Conservation (phyloP, 164 flowering plant genomes). For the Tetrastigma voinierianum region DNA sequence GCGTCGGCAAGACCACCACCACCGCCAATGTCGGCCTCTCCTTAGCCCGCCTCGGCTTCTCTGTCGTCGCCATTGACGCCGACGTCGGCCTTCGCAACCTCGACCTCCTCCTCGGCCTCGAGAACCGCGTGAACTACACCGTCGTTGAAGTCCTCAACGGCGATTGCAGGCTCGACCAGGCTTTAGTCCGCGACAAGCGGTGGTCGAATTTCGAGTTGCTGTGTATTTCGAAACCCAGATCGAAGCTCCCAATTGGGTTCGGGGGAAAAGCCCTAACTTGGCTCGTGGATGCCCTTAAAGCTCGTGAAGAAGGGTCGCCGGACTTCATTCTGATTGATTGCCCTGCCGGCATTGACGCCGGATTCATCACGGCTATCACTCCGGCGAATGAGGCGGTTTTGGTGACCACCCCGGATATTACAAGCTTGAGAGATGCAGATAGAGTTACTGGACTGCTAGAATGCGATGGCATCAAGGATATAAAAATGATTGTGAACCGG, state of each 20-base stretch:
- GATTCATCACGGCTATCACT: slow-evolving; percentile 92
- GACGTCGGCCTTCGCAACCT: slow-evolving; percentile 96
- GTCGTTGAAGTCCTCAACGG: slow-evolving; percentile 91
- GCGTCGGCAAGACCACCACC: slow-evolving; percentile 97
- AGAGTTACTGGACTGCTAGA: slow-evolving; percentile 89
- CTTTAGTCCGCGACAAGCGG: slow-evolving; percentile 82
- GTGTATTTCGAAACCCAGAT: slow-evolving; percentile 92
- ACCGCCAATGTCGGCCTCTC: slow-evolving; percentile 94
- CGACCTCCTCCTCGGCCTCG: slow-evolving; percentile 90
- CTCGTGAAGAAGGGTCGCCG: slow-evolving; percentile 63
- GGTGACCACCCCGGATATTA: slow-evolving; percentile 93
- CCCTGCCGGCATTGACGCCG: slow-evolving; percentile 98
- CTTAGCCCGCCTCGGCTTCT: slow-evolving; percentile 88
- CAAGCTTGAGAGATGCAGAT: slow-evolving; percentile 87
- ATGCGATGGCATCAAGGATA: slow-evolving; percentile 95
- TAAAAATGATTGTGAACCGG: slow-evolving; percentile 96
- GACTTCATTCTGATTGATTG: slow-evolving; percentile 91
- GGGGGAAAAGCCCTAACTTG: slow-evolving; percentile 88
- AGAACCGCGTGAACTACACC: slow-evolving; percentile 93
- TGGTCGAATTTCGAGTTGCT: slow-evolving; percentile 90
- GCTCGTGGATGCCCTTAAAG: slow-evolving; percentile 89
- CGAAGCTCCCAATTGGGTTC: slow-evolving; percentile 83
- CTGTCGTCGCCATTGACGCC: slow-evolving; percentile 94
- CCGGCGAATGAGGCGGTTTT: slow-evolving; percentile 97
- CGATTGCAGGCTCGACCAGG: slow-evolving; percentile 96